Evolutionary conservation across 805 yeast species (phyloP), one percentile per base, ranked within the genome.

Genomic region (Kockiozyma suomiensis): DNA sequence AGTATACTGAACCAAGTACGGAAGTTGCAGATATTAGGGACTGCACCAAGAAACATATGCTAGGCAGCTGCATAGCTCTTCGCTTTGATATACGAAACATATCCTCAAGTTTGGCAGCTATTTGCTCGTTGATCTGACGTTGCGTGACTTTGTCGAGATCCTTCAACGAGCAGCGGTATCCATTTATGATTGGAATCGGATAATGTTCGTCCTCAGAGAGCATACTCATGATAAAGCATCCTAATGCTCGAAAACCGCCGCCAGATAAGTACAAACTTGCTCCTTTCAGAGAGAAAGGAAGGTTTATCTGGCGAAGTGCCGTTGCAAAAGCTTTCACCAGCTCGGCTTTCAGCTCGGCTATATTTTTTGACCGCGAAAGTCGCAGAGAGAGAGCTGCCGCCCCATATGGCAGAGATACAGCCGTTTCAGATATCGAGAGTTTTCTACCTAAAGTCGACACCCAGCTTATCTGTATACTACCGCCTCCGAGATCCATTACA

Each of bases 401-500:
- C 19, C 93, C 93, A 69, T 84, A 87, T 0, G 91, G 91, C 15
- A 62, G 21, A 1, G 86, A 81, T 1, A 85, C 84, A 0, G 90
- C 88, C 15, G 77, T 78, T 6, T 78, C 75, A 30, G 87, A 82
- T 64, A 82, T 78, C 57, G 74, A 74, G 28, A 86, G 78, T 58
- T 79, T 80, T 4, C 90, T 90, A 51, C 78, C 77, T 30, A 74
- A 72, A 41, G 85, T 81, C 59, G 78, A 77, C 19, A 87, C 82
- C 91, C 93, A 87, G 42, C 88, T 84, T 38, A 87, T 67, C 64
- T 85, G 90, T 0, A 86, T 79, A 5, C 85, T 79, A 0, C 89
- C 89, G 32, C 90, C 90, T 6, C 91, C 90, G 50, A 87, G 75
- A 69, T 88, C 92, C 81, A 87, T 80, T 68, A 84, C 85, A 10